These are phyloP conservation scores for Trichosporon sp. DNA, from an alignment of 1,284 basidiomycete genomes.

Conservation along the genomic window DNA sequence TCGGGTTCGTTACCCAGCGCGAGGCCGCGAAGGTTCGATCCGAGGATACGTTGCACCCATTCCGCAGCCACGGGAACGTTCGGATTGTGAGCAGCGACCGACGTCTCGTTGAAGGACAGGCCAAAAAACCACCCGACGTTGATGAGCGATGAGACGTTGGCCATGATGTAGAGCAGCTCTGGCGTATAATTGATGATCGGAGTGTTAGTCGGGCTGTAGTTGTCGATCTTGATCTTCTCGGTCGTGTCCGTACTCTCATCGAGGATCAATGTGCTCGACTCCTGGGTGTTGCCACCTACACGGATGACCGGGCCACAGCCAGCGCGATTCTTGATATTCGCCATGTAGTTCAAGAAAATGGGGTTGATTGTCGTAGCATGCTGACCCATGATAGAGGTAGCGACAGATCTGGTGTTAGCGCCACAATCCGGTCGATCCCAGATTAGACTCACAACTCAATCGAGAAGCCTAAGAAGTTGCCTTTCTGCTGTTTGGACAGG, in stretches of 20 bases:
- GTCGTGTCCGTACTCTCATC: constrained; percentile 60
- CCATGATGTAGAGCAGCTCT: constrained; percentile 64
- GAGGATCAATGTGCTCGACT: constrained; percentile 62
- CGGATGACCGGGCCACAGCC: constrained; percentile 67
- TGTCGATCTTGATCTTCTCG: constrained; percentile 42
- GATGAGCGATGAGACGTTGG: constrained; percentile 63
- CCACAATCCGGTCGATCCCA: background rate
- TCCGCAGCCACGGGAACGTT: constrained; percentile 65
- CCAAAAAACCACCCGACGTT: constrained; percentile 66
- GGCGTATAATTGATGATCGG: constrained; percentile 64
- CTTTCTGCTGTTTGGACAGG: constrained; percentile 61
- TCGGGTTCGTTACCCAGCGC: constrained; percentile 71
- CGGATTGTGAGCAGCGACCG: constrained; percentile 42
- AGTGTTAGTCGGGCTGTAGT: constrained; percentile 55
- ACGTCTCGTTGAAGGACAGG: constrained; percentile 61
- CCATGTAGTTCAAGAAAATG: constrained; percentile 74
- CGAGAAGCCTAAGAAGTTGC: constrained; percentile 70
- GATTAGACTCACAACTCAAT: constrained; percentile 64
- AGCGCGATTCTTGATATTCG: constrained; percentile 62
- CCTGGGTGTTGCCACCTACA: constrained; percentile 76
- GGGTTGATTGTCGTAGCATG: constrained; percentile 52
- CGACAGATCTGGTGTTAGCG: constrained; percentile 57
- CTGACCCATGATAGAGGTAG: constrained; percentile 65
- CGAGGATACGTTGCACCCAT: constrained; percentile 62
- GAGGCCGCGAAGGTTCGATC: constrained; percentile 64